These are phyloP conservation scores for Nyssa sinensis DNA, from an alignment of 148 eudicot genomes.

Conservation along the genomic window DNA sequence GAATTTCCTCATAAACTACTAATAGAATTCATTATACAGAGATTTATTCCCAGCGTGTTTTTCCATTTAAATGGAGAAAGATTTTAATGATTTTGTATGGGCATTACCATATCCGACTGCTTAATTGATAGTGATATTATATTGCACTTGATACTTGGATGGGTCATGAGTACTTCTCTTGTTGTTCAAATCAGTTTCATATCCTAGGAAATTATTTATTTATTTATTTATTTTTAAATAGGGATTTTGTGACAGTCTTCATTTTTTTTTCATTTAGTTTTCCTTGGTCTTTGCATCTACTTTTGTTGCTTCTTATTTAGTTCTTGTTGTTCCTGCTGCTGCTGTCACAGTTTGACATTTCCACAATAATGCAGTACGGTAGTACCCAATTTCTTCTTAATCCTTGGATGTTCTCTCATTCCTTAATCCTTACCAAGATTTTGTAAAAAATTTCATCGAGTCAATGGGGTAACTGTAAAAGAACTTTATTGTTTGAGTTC, in stretches of 20 bases:
- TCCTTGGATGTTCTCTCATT: not conserved
- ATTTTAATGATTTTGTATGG: not conserved
- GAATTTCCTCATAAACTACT: not conserved
- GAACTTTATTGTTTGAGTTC: not conserved
- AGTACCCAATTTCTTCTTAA: not conserved
- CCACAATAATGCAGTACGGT: not conserved
- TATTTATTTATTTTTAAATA: too few relatives aligned
- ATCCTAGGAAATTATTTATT: not conserved
- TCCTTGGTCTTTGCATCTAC: not conserved
- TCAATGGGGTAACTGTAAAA: not conserved
- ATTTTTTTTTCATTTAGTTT: not conserved
- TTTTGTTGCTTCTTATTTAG: not conserved
- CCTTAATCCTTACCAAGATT: not conserved
- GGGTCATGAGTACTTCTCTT: not conserved
- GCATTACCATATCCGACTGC: not conserved
- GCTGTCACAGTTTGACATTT: not conserved
- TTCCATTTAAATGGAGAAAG: not conserved
- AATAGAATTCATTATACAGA: not conserved
- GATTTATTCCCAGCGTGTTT: not conserved
- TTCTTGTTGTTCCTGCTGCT: not conserved
- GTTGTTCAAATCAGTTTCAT: not conserved
- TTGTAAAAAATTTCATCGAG: not conserved
- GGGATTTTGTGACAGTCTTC: not conserved
- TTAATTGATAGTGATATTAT: not conserved
- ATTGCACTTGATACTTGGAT: not conserved